Conservation (phyloP, 495 filamentous ascomycete genomes). For the Apiosordaria backusii region DNA sequence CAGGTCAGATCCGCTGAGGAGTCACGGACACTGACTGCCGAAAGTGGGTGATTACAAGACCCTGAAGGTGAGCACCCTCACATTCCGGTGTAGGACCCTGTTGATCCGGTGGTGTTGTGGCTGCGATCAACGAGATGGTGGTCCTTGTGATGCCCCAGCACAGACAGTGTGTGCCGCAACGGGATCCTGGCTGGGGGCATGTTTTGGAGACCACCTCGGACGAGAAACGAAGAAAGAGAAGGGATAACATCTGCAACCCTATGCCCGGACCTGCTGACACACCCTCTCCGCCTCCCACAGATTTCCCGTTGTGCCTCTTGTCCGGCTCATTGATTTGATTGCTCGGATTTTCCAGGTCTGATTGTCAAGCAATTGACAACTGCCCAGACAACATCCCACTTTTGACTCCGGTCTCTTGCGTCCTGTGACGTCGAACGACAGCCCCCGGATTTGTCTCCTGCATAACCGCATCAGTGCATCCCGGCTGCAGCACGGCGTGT, state of each 20-base stretch:
- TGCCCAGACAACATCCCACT: background rate
- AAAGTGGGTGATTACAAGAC: constrained; percentile 1
- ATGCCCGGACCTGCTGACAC: background rate
- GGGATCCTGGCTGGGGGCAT: background rate
- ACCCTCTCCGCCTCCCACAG: background rate
- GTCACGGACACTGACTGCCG: background rate
- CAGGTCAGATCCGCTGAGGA: background rate
- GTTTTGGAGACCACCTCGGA: background rate
- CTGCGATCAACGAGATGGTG: background rate
- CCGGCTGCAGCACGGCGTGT: constrained; percentile 15
- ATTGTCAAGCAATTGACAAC: background rate
- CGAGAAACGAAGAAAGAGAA: background rate
- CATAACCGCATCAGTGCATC: constrained; percentile 10
- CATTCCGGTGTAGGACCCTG: background rate
- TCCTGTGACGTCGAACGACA: constrained; percentile 27
- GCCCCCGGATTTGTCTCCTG: constrained; percentile 20
- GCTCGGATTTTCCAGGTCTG: background rate
- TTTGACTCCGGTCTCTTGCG: constrained; percentile 8
- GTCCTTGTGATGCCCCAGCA: background rate
- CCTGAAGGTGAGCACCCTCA: constrained; percentile 13
- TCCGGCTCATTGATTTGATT: background rate
- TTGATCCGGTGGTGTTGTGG: background rate
- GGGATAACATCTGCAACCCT: background rate
- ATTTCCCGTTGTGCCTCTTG: background rate
- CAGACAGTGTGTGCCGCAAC: background rate